These are phyloP conservation scores for Ambrosiella beaveri DNA, from an alignment of 2,329 filamentous ascomycete genomes.

Conservation along the genomic window DNA sequence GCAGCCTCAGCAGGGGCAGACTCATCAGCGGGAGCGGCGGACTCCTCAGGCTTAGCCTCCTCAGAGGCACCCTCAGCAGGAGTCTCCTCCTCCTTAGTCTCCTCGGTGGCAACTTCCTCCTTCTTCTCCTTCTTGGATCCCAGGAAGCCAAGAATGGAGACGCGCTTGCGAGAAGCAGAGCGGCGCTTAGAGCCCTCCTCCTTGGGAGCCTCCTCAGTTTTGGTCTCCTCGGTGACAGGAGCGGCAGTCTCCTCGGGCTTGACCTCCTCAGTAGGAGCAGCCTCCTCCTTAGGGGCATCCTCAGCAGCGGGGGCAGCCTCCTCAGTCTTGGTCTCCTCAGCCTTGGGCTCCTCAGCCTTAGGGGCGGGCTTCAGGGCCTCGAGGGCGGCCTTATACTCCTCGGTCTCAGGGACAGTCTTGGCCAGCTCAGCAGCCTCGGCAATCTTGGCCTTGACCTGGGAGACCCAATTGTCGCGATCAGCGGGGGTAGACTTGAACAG, in stretches of 20 bases:
- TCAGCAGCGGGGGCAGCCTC: slow-evolving; percentile 21
- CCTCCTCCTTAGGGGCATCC: slow-evolving; percentile 19
- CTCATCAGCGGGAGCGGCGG: slow-evolving; percentile 20
- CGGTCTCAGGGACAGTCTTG: slow-evolving; percentile 54
- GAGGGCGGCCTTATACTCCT: slow-evolving; percentile 75
- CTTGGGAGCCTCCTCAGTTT: slow-evolving; percentile 22
- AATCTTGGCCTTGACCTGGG: slow-evolving; percentile 65
- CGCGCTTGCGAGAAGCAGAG: slow-evolving; percentile 47
- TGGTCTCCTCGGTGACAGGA: slow-evolving; percentile 19
- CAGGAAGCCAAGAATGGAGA: slow-evolving; percentile 44
- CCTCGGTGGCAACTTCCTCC: slow-evolving; percentile 19
- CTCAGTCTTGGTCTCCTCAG: slow-evolving; percentile 23
- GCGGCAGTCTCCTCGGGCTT: slow-evolving; percentile 15
- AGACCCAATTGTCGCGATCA: slow-evolving; percentile 87
- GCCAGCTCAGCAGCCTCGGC: slow-evolving; percentile 71
- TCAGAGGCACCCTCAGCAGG: slow-evolving; percentile 18
- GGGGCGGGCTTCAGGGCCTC: slow-evolving; percentile 45
- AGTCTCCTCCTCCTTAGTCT: slow-evolving; percentile 17
- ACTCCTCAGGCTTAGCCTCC: slow-evolving; percentile 19
- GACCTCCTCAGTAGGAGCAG: slow-evolving; percentile 19
- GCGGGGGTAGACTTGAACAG: slow-evolving; percentile 64
- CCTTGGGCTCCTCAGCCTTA: slow-evolving; percentile 25
- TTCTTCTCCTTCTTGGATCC: slow-evolving; percentile 34
- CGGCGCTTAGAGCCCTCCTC: slow-evolving; percentile 35
- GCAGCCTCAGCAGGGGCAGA: slow-evolving; percentile 20